phyloP scores from a whole-genome alignment of 768 basidiomycete genomes.

The Podaxis rugospora region DNA sequence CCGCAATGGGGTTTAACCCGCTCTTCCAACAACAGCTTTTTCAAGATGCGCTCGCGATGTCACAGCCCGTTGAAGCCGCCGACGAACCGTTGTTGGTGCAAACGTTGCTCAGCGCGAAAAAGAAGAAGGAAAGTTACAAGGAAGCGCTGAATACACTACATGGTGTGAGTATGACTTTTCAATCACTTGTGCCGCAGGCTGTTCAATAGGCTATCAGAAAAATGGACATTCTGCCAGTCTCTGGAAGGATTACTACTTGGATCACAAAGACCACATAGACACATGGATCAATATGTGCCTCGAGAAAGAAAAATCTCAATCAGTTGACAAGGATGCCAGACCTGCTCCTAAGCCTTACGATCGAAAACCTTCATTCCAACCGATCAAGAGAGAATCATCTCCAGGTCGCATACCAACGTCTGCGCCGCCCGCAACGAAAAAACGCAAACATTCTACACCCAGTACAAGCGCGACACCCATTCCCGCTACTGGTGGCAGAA shows the following conservation, averaged over 20 bases:
- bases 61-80: slow-evolving; percentile 45
- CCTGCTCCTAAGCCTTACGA: slow-evolving; percentile 2
- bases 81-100: slow-evolving; percentile 61
- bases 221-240: slow-evolving; percentile 52
- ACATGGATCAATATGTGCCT: slow-evolving; percentile 33
- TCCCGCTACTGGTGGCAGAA: slow-evolving; percentile 29
- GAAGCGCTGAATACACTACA: slow-evolving; percentile 65
- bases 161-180: slow-evolving; percentile 40
- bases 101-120: slow-evolving; percentile 36
- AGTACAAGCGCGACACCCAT: neutral
- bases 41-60: slow-evolving; percentile 52
- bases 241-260: slow-evolving; percentile 82
- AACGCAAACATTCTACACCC: slow-evolving; percentile 7
- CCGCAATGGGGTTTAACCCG: slow-evolving; percentile 31
- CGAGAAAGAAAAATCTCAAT: slow-evolving; percentile 20
- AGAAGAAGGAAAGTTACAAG: slow-evolving; percentile 49
- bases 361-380: neutral
- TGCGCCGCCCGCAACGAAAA: slow-evolving; percentile 1
- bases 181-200: slow-evolving; percentile 13
- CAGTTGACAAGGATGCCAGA: slow-evolving; percentile 9
- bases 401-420: slow-evolving; percentile 5
- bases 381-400: slow-evolving; percentile 18
- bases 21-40: slow-evolving; percentile 50
- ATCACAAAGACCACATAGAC: slow-evolving; percentile 61
- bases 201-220: slow-evolving; percentile 27